A percentile compares a stretch with the other conserved stretches of the same genome.
These are phyloP conservation scores for Tetrahymena malaccensis DNA, from an alignment of 73 alveolate species.

Conservation along the genomic window DNA sequence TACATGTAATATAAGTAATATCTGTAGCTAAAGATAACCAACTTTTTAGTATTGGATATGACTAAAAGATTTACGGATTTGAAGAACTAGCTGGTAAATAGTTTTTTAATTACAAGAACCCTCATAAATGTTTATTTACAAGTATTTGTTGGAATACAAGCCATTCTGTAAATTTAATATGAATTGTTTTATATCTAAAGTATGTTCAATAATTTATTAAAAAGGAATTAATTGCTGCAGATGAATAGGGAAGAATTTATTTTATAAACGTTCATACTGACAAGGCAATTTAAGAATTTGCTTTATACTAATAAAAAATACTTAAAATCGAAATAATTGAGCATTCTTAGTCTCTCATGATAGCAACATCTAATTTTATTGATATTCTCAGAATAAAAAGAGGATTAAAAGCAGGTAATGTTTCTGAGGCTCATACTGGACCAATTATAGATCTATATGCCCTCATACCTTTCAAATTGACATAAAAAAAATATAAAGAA, in stretches of 20 bases:
- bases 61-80: slow-evolving; percentile 69
- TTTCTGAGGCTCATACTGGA: slow-evolving; percentile 71
- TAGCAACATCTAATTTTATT: slow-evolving; percentile 59
- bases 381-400: slow-evolving; percentile 54
- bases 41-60: slow-evolving; percentile 74
- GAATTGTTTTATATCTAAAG: slow-evolving; percentile 30
- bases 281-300: slow-evolving; percentile 60
- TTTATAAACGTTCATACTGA: slow-evolving; percentile 80
- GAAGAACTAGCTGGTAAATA: slow-evolving; percentile 68
- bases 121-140: slow-evolving; percentile 65
- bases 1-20: slow-evolving; percentile 60
- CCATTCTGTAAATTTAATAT: slow-evolving; percentile 5
- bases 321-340: slow-evolving; percentile 46
- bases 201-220: background rate
- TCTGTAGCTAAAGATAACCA: slow-evolving; percentile 72
- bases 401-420: slow-evolving; percentile 72
- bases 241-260: slow-evolving; percentile 72
- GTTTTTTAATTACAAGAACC: slow-evolving; percentile 68
- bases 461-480: slow-evolving; percentile 43
- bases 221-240: slow-evolving; percentile 66
- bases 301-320: slow-evolving; percentile 48
- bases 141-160: slow-evolving; percentile 38
- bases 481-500: slow-evolving; percentile 33
- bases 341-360: slow-evolving; percentile 49
- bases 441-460: slow-evolving; percentile 63